These are phyloP conservation scores for Colletotrichum sp. DNA, from an alignment of 2,329 filamentous ascomycete genomes.

Conservation along the genomic window DNA sequence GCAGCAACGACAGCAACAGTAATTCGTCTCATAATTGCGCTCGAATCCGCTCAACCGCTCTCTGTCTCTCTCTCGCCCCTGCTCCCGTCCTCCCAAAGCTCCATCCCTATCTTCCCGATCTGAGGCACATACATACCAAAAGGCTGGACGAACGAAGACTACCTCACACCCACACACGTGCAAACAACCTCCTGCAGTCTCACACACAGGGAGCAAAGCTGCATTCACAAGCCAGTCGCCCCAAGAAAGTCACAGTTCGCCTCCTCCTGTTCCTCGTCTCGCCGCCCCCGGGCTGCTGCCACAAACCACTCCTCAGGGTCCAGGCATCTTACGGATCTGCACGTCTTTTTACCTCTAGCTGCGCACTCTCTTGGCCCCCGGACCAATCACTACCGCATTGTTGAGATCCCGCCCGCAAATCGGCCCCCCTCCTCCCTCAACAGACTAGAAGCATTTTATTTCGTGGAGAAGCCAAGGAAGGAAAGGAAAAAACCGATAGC, in stretches of 20 bases:
- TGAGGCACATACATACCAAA: not conserved
- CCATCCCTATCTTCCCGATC: not conserved
- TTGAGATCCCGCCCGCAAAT: conserved; percentile 17
- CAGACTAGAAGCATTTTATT: conserved; percentile 10
- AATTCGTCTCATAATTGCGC: not conserved
- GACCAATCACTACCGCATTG: conserved; percentile 15
- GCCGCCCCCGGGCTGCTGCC: not conserved
- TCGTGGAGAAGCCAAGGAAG: conserved; percentile 6
- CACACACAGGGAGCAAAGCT: not conserved
- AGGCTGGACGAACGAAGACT: not conserved
- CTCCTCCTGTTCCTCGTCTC: not conserved
- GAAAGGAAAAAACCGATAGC: not conserved
- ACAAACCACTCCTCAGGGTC: conserved; percentile 3
- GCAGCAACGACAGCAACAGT: not conserved
- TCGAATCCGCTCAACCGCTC: not conserved
- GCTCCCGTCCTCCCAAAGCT: not conserved
- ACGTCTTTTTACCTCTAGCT: not conserved
- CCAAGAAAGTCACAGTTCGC: not conserved
- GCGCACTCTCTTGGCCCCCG: not conserved
- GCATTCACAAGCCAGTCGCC: not conserved
- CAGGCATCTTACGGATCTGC: conserved; percentile 8
- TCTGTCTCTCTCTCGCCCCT: not conserved
- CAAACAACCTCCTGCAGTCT: not conserved
- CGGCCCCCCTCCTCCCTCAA: conserved; percentile 7
- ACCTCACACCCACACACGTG: not conserved